Conservation (phyloP, 371 early-diverging fungal genomes). For the Gilbertella persicaria region DNA sequence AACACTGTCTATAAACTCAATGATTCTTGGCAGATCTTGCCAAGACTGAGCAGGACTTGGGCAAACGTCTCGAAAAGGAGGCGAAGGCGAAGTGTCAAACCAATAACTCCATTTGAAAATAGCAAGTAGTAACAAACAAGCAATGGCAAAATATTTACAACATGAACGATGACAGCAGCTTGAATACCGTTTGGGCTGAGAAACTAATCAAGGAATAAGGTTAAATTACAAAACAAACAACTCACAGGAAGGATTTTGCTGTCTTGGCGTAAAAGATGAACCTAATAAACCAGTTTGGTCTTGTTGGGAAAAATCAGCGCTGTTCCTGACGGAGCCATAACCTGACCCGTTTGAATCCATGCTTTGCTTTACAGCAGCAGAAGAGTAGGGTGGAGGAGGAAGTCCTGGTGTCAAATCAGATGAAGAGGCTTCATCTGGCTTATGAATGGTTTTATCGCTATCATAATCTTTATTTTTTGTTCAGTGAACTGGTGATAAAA, state of each 20-base stretch:
- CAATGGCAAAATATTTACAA: conserved; percentile 15
- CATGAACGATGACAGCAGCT: conserved; percentile 9
- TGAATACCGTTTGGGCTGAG: conserved; percentile 1
- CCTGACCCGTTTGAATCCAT: conserved; percentile 2
- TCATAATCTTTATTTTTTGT: conserved; percentile 1
- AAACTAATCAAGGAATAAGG: conserved; percentile 2
- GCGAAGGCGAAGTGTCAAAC: background rate
- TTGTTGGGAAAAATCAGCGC: conserved; percentile 2
- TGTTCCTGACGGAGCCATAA: conserved; percentile 9
- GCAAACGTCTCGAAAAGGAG: conserved; percentile 1
- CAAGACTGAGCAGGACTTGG: conserved; percentile 1
- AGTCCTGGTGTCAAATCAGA: background rate
- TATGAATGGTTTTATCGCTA: conserved; percentile 8
- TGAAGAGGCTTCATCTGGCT: conserved; percentile 19
- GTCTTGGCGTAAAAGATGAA: background rate
- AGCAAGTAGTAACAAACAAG: conserved; percentile 5
- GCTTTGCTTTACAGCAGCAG: background rate
- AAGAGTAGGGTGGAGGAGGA: conserved; percentile 20
- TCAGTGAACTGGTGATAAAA: background rate
- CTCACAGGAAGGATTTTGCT: no score
- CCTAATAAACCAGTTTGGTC: conserved; percentile 14
- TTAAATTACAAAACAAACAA: background rate
- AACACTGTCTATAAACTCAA: conserved; percentile 11
- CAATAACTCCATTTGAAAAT: conserved; percentile 6
- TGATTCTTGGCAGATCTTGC: conserved; percentile 9